A percentile compares a stretch with the other conserved stretches of the same genome.
Conservation (phyloP, 1,284 basidiomycete species). For the Kwoniella shivajii region DNA sequence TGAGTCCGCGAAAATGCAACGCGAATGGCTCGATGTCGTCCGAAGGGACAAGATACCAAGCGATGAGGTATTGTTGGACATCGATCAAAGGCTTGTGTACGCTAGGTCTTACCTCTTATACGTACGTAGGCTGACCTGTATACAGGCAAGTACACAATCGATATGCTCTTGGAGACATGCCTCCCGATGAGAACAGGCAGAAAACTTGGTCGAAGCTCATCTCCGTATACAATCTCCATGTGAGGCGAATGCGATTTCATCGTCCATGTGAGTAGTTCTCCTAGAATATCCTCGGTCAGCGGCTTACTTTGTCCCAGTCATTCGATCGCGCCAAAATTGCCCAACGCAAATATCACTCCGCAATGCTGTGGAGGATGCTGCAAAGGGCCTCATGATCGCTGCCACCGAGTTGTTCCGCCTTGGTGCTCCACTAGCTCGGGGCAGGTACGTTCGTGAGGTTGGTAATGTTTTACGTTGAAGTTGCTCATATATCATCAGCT, state of each 20-base stretch:
- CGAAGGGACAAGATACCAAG: not conserved
- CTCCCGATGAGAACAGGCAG: not conserved
- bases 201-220: not conserved
- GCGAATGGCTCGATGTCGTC: not conserved
- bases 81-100: not conserved
- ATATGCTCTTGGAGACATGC: not conserved
- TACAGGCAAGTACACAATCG: not conserved
- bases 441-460: slow-evolving; percentile 9
- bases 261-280: not conserved
- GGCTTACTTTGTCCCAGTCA: not conserved
- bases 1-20: not conserved
- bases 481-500: not conserved
- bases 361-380: slow-evolving; percentile 4
- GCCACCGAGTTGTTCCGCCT: slow-evolving; percentile 1
- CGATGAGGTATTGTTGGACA: not conserved
- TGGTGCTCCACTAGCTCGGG: slow-evolving; percentile 5
- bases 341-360: not conserved
- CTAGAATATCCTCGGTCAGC: too few relatives aligned
- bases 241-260: not conserved
- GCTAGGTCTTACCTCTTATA: too few relatives aligned
- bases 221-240: not conserved
- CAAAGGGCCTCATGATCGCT: not conserved
- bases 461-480: too few relatives aligned
- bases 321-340: not conserved
- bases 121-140: not conserved